Evolutionary conservation across 768 basidiomycete genomes (phyloP), one percentile per base, ranked within the genome.

Genomic region (Pleurotus djamor): DNA sequence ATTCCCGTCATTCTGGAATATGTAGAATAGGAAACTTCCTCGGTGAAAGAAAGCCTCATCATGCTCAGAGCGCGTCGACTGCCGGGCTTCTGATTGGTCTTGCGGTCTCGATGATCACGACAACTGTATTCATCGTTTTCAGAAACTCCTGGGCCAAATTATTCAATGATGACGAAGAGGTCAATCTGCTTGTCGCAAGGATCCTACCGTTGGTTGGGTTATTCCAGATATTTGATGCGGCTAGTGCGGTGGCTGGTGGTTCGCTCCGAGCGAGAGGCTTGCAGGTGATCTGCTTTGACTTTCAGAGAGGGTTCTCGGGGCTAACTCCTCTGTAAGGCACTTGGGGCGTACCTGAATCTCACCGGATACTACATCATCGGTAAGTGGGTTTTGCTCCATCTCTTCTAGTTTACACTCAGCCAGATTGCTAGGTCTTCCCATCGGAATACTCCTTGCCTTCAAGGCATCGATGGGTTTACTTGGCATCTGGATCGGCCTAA

Each of bases 1-100:
- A 47, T 63, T 32, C 58, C 35, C 10, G 41, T 38, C 17, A 16
- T 8, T 58, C 45, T 17, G 17, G 13, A 16, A 12, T 47, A 16
- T 7, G 17, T 17, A 92, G 92, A 6, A 88, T 94, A 35, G 94
- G 94, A 9, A 96, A 96, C 66, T 76, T 96, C 2, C 81, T 96
- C 3, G 94, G 95, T 4, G 89, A 94, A 61, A 78, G 83, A 37
- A 86, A 92, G 37, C 84, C 87, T 0, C 77, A 78, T 59, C 86
- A 92, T 48, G 94, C 96, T 0, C 79, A 78, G 13, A 76, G 90
- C 36, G 83, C 90, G 0, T 82, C 89, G 2, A 79, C 78, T 45
- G 79, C 87, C 0, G 74, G 90, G 1, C 72, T 98, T 33, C 60
- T 87, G 13, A 77, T 95, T 72, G 84, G 86, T 0, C 66, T 93